Base-by-base conservation (phyloP, 2,329 filamentous ascomycete genomes). In the Cercospora sp. region DNA sequence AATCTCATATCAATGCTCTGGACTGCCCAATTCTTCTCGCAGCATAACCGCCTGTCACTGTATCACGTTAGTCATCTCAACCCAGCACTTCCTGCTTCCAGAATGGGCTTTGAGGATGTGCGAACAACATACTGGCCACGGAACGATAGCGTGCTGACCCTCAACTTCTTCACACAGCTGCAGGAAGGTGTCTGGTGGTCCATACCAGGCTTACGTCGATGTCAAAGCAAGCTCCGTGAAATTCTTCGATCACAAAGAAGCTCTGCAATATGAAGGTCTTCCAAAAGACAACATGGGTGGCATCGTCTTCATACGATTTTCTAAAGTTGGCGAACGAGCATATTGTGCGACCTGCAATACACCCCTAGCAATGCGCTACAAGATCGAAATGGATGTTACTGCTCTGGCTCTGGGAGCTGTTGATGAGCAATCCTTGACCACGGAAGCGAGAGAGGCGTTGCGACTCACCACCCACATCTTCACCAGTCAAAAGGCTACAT, bases 361-460 rank as follows among this genome's bases (percentile, higher is more conserved):
- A n/a, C 66, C 65, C 6, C 26, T 75, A 55, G 69, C 68, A 42
- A 74, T 75, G 73, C 67, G 71, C 23, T 74, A 75, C 64, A 58
- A 63, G 57, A 59, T 69, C 23, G 57, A 69, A 18, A 59, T 60
- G 45, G 67, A 68, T 1, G 48, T 45, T 7, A 65, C 71, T 26
- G 65, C 51, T 5, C 20, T 74, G 42, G 64, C 67, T 8, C 20
- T 73, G 16, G 71, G 68, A 23, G 60, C 60, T 5, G 61, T 73
- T 16, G 73, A 74, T 48, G 72, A 75, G 57, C 51, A 65, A 3
- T 71, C 60, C 23, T 63, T 74, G 33, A 63, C 33, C 12, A 61
- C 63, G 7, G 64, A 65, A 18, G 63, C 67, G 8, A 69, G 57
- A 28, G 60, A 69, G 16, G 67, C 70, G 10, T 59, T 76, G 31